Evolutionary conservation across 257 asterid genomes (phyloP).

Genomic region (Jacaranda mimosifolia): DNA sequence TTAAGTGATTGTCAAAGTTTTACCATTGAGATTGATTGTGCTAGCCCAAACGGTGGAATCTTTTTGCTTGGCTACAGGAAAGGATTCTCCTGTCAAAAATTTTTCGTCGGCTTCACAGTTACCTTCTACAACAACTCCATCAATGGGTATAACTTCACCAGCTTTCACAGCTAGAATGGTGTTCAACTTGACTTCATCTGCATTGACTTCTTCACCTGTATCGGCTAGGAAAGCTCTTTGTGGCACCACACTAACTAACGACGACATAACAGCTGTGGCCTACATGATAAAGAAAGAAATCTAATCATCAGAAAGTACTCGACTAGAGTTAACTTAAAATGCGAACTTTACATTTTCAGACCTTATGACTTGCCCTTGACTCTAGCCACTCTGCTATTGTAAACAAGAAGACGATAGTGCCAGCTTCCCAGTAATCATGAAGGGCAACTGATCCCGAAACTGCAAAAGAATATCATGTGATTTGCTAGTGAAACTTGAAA

Average conservation of each 20-base stretch:
- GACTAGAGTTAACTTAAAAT: not conserved
- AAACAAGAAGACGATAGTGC: constrained; percentile 75
- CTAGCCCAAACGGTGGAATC: constrained; percentile 81
- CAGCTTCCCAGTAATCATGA: constrained; percentile 87
- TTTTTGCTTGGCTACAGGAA: constrained; percentile 72
- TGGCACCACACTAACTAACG: constrained; percentile 65
- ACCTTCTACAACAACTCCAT: constrained; percentile 74
- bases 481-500: not conserved
- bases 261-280: constrained; percentile 74
- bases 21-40: constrained; percentile 80
- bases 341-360: constrained; percentile 7
- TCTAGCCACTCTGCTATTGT: constrained; percentile 83
- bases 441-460: constrained; percentile 77
- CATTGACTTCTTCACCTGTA: constrained; percentile 64
- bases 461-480: constrained; percentile 34
- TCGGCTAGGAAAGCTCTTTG: constrained; percentile 69
- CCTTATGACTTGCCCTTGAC: constrained; percentile 82
- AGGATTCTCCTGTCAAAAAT: constrained; percentile 76
- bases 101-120: constrained; percentile 83
- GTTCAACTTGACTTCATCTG: constrained; percentile 59
- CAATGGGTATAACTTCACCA: constrained; percentile 77
- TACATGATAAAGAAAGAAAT: constrained; percentile 5
- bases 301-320: not conserved
- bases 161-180: constrained; percentile 55
- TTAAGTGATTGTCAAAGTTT: not conserved